These are phyloP conservation scores for Phaseolus coccineus DNA, from an alignment of 331 rosid species.

Conservation along the genomic window DNA sequence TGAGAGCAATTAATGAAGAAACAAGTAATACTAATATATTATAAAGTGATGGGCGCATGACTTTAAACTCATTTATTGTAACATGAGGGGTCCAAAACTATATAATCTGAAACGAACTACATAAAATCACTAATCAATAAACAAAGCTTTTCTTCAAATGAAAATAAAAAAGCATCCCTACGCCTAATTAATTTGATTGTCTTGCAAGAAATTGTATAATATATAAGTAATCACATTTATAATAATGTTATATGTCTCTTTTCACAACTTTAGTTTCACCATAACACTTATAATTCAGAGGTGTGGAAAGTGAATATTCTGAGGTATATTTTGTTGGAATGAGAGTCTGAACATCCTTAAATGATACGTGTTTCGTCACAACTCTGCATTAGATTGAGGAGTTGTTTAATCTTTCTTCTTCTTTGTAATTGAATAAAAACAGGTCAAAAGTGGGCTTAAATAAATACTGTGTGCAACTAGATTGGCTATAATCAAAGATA, in stretches of 20 bases:
- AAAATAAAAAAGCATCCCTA: constrained; percentile 15
- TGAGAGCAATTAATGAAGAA: constrained; percentile 39
- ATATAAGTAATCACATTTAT: background rate
- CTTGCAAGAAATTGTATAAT: background rate
- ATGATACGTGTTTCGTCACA: background rate
- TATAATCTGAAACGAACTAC: constrained; percentile 50
- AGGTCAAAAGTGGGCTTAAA: background rate
- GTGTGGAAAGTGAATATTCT: constrained; percentile 29
- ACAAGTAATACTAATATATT: constrained; percentile 28
- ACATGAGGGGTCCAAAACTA: constrained; percentile 32
- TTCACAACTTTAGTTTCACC: background rate
- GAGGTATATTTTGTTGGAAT: constrained; percentile 13
- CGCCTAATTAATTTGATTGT: constrained; percentile 37
- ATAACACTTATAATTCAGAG: background rate
- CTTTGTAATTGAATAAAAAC: background rate
- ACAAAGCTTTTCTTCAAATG: too few species aligned
- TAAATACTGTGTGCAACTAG: background rate
- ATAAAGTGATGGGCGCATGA: constrained; percentile 33
- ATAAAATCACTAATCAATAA: constrained; percentile 49
- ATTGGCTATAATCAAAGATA: background rate
- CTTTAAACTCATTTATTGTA: constrained; percentile 32
- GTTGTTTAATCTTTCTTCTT: background rate
- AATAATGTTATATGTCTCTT: background rate
- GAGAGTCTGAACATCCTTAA: background rate
- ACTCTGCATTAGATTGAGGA: background rate